Conservation (phyloP, 768 basidiomycete species). For the Kwoniella pini region DNA sequence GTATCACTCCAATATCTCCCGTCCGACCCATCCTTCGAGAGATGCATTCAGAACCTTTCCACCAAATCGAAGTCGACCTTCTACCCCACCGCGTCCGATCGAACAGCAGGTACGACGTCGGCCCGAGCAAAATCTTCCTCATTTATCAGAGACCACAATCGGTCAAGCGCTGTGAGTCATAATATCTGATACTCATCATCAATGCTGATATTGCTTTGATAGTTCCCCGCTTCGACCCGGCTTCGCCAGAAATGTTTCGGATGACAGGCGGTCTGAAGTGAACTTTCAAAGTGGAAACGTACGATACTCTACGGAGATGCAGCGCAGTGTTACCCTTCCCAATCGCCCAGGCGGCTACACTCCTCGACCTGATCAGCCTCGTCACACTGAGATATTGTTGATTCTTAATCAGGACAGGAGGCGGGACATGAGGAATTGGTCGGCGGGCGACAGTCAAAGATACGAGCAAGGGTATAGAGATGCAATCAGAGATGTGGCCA, state of each 20-base stretch:
- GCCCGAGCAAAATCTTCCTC: neutral
- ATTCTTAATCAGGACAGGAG: neutral
- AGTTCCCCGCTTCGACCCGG: neutral
- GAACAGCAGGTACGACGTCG: neutral
- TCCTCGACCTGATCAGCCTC: too few relatives aligned
- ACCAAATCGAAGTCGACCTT: neutral
- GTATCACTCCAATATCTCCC: neutral
- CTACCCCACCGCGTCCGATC: neutral
- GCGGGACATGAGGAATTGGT: neutral
- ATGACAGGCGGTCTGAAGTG: too few relatives aligned
- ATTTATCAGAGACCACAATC: conserved; percentile 4
- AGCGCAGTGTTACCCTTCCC: too few relatives aligned
- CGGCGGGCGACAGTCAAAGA: neutral
- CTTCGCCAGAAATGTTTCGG: neutral
- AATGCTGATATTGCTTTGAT: neutral
- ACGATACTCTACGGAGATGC: too few relatives aligned
- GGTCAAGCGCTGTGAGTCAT: conserved; percentile 4
- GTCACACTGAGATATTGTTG: too few relatives aligned
- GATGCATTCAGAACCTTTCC: neutral
- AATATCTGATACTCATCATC: neutral
- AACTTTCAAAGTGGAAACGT: too few relatives aligned
- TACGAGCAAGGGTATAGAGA: conserved; percentile 3
- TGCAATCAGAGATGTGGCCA: neutral
- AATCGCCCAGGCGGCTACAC: too few relatives aligned
- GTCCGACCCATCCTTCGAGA: neutral